A percentile compares a stretch with the other conserved stretches of the same genome.
Evolutionary conservation across 345 rosid genomes (phyloP).

Genomic region (Physaria fendleri): DNA sequence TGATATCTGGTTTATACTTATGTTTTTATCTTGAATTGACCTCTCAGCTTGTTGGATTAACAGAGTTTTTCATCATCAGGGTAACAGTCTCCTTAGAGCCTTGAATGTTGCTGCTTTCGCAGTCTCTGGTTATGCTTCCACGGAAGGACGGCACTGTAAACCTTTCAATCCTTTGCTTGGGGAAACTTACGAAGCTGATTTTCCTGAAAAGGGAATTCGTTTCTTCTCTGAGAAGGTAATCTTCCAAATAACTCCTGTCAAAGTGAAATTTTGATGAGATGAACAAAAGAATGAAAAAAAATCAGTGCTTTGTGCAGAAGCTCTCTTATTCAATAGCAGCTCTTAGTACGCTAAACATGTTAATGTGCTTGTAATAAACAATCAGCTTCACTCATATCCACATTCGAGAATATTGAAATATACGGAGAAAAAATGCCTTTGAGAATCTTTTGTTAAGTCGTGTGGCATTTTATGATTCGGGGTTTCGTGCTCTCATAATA

Average conservation of each 20-base stretch:
- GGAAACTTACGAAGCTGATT: constrained; percentile 96
- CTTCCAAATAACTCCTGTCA: neutral
- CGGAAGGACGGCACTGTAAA: constrained; percentile 91
- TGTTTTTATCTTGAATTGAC: neutral
- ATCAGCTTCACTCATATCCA: neutral
- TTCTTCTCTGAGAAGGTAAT: constrained; percentile 97
- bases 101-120: constrained; percentile 95
- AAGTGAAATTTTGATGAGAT: neutral
- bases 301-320: neutral
- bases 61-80: constrained; percentile 43
- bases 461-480: neutral
- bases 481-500: constrained; percentile 20
- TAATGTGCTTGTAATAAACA: neutral
- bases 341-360: neutral
- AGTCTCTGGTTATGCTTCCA: constrained; percentile 91
- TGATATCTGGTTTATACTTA: constrained; percentile 17
- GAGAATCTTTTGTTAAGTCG: neutral
- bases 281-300: too few relatives aligned
- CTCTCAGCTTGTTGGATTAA: constrained; percentile 19
- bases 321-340: neutral
- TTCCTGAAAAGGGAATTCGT: constrained; percentile 81
- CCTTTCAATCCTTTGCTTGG: constrained; percentile 97
- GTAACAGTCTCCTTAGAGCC: constrained; percentile 63
- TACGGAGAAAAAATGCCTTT: neutral
- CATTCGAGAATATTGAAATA: neutral